These are phyloP conservation scores for Dendrobium nobile DNA, from an alignment of 106 monocot species.

Conservation along the genomic window DNA sequence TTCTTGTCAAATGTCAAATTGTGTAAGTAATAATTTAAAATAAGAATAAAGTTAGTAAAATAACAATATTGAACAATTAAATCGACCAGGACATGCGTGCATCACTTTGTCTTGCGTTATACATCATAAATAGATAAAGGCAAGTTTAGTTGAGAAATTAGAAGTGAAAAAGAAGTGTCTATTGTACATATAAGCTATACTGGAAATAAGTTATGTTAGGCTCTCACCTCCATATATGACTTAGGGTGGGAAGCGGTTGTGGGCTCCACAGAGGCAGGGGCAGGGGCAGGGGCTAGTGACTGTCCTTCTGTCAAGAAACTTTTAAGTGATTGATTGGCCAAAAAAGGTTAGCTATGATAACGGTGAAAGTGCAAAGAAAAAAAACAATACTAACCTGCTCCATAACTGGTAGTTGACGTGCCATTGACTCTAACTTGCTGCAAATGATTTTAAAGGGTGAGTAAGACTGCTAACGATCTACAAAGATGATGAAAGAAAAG, in stretches of 20 bases:
- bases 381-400: conserved; percentile 23
- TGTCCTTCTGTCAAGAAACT: conserved; percentile 31
- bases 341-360: not conserved
- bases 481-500: not conserved
- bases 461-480: not conserved
- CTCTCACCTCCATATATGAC: conserved; percentile 57
- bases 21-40: not conserved
- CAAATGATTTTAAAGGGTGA: conserved; percentile 1
- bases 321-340: not conserved
- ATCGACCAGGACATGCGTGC: not conserved
- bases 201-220: not conserved
- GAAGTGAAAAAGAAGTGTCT: not conserved
- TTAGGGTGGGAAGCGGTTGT: conserved; percentile 34
- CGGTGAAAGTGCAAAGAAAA: too few relatives aligned
- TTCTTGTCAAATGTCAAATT: not conserved
- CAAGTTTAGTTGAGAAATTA: not conserved
- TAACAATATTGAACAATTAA: not conserved
- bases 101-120: not conserved
- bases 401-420: conserved; percentile 22
- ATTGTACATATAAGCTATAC: not conserved
- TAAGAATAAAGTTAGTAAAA: not conserved
- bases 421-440: conserved; percentile 54
- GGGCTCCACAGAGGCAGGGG: conserved; percentile 41
- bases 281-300: conserved; percentile 37
- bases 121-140: not conserved